Evolutionary conservation across 257 asterid species (phyloP).

Genomic region (Capsicum chinense): DNA sequence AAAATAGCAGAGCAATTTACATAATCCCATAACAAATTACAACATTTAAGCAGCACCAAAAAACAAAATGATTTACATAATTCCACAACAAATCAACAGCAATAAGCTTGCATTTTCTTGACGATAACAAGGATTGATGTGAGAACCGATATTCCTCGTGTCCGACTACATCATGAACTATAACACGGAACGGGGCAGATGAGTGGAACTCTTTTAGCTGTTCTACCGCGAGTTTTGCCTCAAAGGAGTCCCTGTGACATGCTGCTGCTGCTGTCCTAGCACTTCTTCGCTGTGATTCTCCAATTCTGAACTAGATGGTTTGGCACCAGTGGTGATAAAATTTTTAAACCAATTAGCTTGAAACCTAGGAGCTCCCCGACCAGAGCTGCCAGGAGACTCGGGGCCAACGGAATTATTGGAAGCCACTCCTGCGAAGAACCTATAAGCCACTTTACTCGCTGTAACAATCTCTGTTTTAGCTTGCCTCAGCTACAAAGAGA

Average conservation of each 20-base stretch:
- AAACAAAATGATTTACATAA: slow-evolving; percentile 26
- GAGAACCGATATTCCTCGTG: background rate
- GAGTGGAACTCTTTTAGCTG: slow-evolving; percentile 31
- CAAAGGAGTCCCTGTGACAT: slow-evolving; percentile 45
- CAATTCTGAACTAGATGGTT: slow-evolving; percentile 72
- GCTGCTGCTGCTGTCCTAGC: slow-evolving; percentile 42
- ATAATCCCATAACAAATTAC: slow-evolving; percentile 24
- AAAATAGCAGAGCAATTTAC: slow-evolving; percentile 26
- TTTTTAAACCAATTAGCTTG: slow-evolving; percentile 87
- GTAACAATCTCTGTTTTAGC: slow-evolving; percentile 90
- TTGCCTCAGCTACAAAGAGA: slow-evolving; percentile 78
- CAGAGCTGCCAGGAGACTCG: slow-evolving; percentile 57
- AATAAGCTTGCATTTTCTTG: slow-evolving; percentile 6
- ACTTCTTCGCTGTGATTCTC: slow-evolving; percentile 50
- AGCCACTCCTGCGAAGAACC: slow-evolving; percentile 76
- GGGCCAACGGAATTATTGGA: slow-evolving; percentile 66
- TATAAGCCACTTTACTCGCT: slow-evolving; percentile 90
- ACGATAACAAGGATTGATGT: background rate
- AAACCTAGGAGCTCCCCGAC: slow-evolving; percentile 67
- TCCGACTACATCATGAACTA: slow-evolving; percentile 18
- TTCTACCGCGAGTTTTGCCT: slow-evolving; percentile 40
- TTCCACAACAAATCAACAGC: slow-evolving; percentile 24
- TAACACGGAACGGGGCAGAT: background rate
- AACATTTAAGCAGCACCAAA: background rate
- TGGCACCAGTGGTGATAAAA: slow-evolving; percentile 60